Evolutionary conservation across 371 early-diverging fungal genomes (phyloP).

Genomic region (Actinomortierella wolfii): DNA sequence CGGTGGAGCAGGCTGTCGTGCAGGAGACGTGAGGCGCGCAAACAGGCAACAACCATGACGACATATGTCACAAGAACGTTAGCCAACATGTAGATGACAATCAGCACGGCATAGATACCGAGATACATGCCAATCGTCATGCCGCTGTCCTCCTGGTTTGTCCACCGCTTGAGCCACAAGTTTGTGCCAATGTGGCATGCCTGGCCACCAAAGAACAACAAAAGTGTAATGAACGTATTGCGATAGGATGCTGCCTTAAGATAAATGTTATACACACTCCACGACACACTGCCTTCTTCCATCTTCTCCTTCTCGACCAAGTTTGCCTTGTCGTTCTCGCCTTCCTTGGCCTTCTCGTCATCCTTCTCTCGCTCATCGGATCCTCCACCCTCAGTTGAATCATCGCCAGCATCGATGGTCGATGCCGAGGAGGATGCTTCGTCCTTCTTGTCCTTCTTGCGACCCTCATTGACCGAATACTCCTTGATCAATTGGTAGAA

Average conservation of each 20-base stretch:
- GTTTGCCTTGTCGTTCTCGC: constrained; percentile 9
- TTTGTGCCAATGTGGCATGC: constrained; percentile 57
- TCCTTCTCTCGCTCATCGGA: neutral
- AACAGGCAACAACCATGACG: constrained; percentile 33
- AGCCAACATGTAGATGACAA: constrained; percentile 16
- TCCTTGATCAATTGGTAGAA: constrained; percentile 54
- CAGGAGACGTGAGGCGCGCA: constrained; percentile 40
- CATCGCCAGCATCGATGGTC: neutral
- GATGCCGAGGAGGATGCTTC: neutral
- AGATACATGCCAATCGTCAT: constrained; percentile 51
- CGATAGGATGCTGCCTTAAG: constrained; percentile 50
- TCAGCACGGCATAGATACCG: constrained; percentile 36
- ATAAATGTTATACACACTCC: constrained; percentile 61
- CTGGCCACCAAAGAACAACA: constrained; percentile 50
- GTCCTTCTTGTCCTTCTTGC: neutral
- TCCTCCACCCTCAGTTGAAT: neutral
- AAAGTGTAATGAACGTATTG: constrained; percentile 9
- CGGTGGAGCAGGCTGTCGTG: constrained; percentile 48
- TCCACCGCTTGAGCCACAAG: constrained; percentile 76
- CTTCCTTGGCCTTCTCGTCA: neutral
- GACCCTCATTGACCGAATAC: constrained; percentile 22
- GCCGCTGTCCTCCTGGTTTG: constrained; percentile 44
- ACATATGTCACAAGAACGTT: constrained; percentile 32
- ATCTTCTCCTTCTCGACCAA: constrained; percentile 66
- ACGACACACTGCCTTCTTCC: constrained; percentile 61